Percentiles rank a stretch among this genome's conserved stretches.
Conservation (phyloP, 2,329 filamentous ascomycete genomes). For the Alternaria consortialis region DNA sequence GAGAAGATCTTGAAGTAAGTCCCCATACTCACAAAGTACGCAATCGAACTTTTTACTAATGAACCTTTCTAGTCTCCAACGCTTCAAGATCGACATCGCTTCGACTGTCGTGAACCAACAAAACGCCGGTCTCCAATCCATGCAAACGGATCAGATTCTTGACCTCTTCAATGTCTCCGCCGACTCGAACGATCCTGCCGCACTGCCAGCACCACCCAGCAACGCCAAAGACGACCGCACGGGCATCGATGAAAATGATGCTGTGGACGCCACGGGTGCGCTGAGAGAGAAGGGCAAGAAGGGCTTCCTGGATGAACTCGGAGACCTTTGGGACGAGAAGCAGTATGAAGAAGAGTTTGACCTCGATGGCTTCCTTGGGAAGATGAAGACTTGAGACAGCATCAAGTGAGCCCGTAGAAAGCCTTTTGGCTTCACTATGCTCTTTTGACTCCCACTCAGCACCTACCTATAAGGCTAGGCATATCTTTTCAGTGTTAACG, state of each 20-base stretch:
- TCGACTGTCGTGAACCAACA: constrained; percentile 99
- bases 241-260: constrained; percentile 85
- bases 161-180: constrained; percentile 85
- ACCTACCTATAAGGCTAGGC: not conserved
- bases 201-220: constrained; percentile 63
- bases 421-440: not conserved
- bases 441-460: not conserved
- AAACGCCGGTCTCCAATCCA: constrained; percentile 90
- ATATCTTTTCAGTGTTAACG: not conserved
- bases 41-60: constrained; percentile 15
- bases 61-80: constrained; percentile 74
- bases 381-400: constrained; percentile 71
- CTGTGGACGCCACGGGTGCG: constrained; percentile 81
- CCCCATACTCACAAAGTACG: not conserved
- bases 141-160: constrained; percentile 98
- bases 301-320: constrained; percentile 92
- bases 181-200: constrained; percentile 63
- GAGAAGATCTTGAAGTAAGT: constrained; percentile 91
- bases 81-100: constrained; percentile 99
- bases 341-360: constrained; percentile 99
- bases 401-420: not conserved
- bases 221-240: constrained; percentile 69
- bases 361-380: constrained; percentile 92
- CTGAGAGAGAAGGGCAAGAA: constrained; percentile 96
- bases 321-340: constrained; percentile 95